Evolutionary conservation across 305 asterid genomes (phyloP), one percentile per base, ranked within the genome.

Genomic region (Fraxinus ornus): DNA sequence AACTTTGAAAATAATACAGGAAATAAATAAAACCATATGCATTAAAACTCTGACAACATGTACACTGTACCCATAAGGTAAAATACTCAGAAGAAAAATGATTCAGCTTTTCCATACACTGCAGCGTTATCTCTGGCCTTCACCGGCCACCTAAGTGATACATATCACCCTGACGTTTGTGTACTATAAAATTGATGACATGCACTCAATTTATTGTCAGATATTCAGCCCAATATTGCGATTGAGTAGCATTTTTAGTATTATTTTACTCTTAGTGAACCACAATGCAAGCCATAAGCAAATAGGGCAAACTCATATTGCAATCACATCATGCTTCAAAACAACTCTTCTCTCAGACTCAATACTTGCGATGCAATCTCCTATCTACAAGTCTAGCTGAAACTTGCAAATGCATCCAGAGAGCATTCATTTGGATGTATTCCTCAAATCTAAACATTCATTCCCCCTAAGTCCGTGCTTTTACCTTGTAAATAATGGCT

Each of bases 91-190:
- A 37, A 32, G 68, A n/a, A 32, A 4, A 49, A 70, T 13, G 8
- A 70, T 79, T 0, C 35, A 52, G 75, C 75, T 68, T 68, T 22
- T 33, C 36, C 36, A 55, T 79, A 79, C 66, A 74, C 68, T 33
- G 28, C 66, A 26, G 49, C 35, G 5, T 37, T 17, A 44, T 60
- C 26, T 82, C 79, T 52, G 55, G 76, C 78, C 52, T 81, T 82
- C 76, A 62, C 7, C 66, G 36, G 55, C 32, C 77, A 26, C 24
- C 49, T 10, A 36, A 36, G 22, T 24, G 26, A 22, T n/a, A 33
- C 6, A 33, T 30, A 57, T 9, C 80, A 2, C 47, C 62, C 68
- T 77, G 77, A 49, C 26, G 36, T 37, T 36, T 22, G 52, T 77
- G 32, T 6, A 55, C 24, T 21, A 36, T 9, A 36, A 36, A 22